phyloP scores from a whole-genome alignment of 106 monocot genomes.

The Dendrobium nobile region DNA sequence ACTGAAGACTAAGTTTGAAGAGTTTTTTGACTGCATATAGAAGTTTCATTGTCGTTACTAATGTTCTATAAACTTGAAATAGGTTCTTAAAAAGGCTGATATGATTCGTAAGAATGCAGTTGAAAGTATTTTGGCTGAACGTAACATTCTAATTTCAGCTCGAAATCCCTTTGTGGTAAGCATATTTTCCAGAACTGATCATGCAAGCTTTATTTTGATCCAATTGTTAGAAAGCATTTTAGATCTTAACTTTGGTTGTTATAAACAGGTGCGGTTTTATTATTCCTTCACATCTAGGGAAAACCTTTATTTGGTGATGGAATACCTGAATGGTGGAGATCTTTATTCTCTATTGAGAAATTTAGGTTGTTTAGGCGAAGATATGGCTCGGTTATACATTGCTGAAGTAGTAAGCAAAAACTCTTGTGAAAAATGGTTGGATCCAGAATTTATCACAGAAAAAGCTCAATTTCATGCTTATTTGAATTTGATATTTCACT shows the following conservation, averaged over 20 bases:
- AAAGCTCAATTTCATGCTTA: background rate
- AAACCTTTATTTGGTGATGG: conserved; percentile 99
- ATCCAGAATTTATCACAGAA: background rate
- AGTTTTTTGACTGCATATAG: conserved; percentile 3
- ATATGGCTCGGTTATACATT: conserved; percentile 85
- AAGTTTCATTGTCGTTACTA: background rate
- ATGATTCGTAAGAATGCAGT: conserved; percentile 99
- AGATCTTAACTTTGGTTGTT: conserved; percentile 20
- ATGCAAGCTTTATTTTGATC: background rate
- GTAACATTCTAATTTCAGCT: conserved; percentile 91
- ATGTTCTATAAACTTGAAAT: conserved; percentile 6
- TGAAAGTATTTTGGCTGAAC: conserved; percentile 96
- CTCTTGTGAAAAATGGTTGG: background rate
- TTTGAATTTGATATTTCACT: background rate
- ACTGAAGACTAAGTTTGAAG: conserved; percentile 1
- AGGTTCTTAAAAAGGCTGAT: conserved; percentile 97
- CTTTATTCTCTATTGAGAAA: conserved; percentile 93
- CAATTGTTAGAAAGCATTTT: background rate
- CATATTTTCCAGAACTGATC: background rate
- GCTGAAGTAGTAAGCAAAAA: conserved; percentile 75
- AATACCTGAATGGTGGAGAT: conserved; percentile 96
- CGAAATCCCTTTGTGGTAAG: conserved; percentile 98
- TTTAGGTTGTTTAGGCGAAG: conserved; percentile 91
- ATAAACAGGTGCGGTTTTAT: conserved; percentile 90
- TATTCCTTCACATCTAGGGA: conserved; percentile 99